Evolutionary conservation across 441 rosid genomes (phyloP).

Genomic region (Corymbia calophylla): DNA sequence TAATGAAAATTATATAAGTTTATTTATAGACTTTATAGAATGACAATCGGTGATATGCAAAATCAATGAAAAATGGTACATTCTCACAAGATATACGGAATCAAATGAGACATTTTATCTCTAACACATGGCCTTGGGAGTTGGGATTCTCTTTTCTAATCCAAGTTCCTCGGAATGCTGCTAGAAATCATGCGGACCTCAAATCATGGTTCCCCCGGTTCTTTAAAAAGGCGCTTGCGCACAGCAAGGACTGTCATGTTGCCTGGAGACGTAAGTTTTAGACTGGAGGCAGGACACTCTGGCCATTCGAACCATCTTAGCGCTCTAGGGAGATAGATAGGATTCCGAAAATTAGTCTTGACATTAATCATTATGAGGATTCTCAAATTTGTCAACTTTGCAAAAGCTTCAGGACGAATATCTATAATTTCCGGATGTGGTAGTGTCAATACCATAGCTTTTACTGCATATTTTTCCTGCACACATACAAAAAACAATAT

Average conservation of each 20-base stretch:
- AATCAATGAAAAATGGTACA: not conserved
- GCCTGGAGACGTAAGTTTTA: fast-evolving
- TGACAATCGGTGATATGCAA: fast-evolving
- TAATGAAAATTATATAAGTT: no score
- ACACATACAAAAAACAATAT: no score
- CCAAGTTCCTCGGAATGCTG: not conserved
- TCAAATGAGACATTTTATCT: no score
- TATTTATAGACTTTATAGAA: no score
- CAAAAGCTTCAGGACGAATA: fast-evolving
- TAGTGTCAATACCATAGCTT: not conserved
- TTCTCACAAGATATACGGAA: no score
- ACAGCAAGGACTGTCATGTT: not conserved
- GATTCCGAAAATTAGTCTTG: fast-evolving
- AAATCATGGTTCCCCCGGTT: not conserved
- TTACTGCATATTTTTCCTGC: not conserved
- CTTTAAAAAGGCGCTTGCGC: not conserved
- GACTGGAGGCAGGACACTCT: not conserved
- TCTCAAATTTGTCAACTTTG: not conserved
- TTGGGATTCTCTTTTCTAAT: not conserved
- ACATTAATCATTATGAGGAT: not conserved
- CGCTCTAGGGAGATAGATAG: not conserved
- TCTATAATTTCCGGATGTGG: fast-evolving
- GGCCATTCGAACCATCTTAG: not conserved
- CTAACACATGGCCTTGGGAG: not conserved
- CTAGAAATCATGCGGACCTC: not conserved